These are phyloP conservation scores for Bolboschoenoplectus hybrid DNA, from an alignment of 202 grass and related monocot genomes.

Conservation along the genomic window DNA sequence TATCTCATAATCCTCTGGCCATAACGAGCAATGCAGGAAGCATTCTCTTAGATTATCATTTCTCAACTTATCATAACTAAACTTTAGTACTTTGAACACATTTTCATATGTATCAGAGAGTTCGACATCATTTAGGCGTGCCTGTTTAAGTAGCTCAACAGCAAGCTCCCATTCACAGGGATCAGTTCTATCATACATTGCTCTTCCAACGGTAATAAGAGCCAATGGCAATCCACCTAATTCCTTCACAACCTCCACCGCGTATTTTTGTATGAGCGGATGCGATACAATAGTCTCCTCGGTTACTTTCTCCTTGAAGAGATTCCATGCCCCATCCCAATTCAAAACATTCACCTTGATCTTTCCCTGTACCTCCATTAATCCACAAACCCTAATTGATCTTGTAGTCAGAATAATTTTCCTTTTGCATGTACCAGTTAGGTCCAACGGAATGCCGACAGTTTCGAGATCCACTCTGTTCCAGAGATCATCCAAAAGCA, in stretches of 20 bases:
- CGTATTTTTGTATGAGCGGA: conserved; percentile 37
- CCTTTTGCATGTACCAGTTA: conserved; percentile 34
- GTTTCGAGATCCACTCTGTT: conserved; percentile 49
- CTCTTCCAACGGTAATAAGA: conserved; percentile 49
- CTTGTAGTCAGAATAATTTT: conserved; percentile 56
- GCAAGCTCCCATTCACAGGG: conserved; percentile 26
- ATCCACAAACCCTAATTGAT: conserved; percentile 40
- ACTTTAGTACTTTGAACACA: conserved; percentile 33
- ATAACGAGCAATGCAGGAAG: conserved; percentile 41
- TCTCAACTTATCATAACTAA: conserved; percentile 37
- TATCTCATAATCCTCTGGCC: conserved; percentile 33
- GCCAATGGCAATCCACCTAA: conserved; percentile 57
- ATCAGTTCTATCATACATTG: conserved; percentile 40
- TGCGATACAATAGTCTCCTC: conserved; percentile 34
- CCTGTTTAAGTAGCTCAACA: conserved; percentile 6
- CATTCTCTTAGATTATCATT: background rate
- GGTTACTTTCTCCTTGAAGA: conserved; percentile 52
- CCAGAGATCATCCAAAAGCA: conserved; percentile 67
- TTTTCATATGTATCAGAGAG: background rate
- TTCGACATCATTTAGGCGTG: background rate
- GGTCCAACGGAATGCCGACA: conserved; percentile 43
- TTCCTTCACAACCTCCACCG: conserved; percentile 33
- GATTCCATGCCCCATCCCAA: conserved; percentile 48
- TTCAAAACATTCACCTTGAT: conserved; percentile 52
- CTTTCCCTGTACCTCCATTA: conserved; percentile 52